phyloP scores from a whole-genome alignment of 495 filamentous ascomycete genomes.

The Aspergillus diversus region DNA sequence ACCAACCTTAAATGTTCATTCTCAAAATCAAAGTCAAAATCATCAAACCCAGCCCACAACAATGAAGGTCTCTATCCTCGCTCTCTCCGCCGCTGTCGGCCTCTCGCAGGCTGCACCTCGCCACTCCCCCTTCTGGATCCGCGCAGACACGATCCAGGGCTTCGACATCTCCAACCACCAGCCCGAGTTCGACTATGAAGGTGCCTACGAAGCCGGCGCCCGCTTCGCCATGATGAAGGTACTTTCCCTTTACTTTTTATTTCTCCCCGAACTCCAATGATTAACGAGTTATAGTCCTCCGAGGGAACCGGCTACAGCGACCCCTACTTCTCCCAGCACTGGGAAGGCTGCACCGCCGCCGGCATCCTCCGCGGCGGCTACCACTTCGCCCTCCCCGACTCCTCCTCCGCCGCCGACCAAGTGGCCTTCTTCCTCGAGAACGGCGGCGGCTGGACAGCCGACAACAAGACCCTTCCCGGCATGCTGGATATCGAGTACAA shows the following conservation, averaged over 20 bases:
- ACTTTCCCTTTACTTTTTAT: conserved; percentile 2
- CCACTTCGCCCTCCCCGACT: conserved; percentile 60
- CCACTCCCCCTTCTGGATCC: too few relatives aligned
- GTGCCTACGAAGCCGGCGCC: conserved; percentile 7
- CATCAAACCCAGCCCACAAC: too few relatives aligned
- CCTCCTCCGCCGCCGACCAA: conserved; percentile 48
- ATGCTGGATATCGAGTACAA: conserved; percentile 64
- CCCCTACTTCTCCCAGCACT: conserved; percentile 56
- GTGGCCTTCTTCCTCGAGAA: conserved; percentile 58
- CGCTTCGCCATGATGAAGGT: conserved; percentile 73
- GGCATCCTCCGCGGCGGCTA: conserved; percentile 60
- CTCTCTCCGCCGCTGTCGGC: too few relatives aligned
- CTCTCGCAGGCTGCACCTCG: too few relatives aligned
- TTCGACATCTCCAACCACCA: conserved; percentile 63
- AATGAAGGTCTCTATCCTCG: too few relatives aligned
- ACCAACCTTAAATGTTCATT: too few relatives aligned
- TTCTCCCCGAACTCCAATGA: too few relatives aligned
- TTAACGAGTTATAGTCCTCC: conserved; percentile 52
- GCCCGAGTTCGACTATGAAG: conserved; percentile 5
- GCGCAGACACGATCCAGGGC: conserved; percentile 45
- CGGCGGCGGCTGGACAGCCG: conserved; percentile 62
- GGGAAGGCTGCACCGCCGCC: conserved; percentile 57
- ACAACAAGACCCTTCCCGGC: conserved; percentile 63
- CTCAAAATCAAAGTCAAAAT: too few relatives aligned
- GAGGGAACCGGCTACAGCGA: conserved; percentile 57